phyloP scores from a whole-genome alignment of 495 filamentous ascomycete genomes.

The Aspergillus avenaceus region DNA sequence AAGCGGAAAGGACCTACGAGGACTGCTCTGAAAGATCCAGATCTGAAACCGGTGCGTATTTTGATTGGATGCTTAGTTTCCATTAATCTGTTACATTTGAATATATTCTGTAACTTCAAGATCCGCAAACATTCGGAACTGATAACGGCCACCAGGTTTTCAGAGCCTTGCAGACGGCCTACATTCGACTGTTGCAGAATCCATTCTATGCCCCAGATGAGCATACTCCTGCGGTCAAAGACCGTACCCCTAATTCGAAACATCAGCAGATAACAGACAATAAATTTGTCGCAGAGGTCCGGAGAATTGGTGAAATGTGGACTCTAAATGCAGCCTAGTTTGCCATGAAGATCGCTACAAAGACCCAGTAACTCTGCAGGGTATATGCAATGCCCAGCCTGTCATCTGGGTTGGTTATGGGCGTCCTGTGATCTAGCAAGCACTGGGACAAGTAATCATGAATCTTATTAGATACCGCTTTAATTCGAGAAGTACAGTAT shows the following conservation, averaged over 20 bases:
- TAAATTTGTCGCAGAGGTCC: constrained; percentile 77
- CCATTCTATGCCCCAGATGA: constrained; percentile 93
- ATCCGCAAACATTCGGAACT: neutral
- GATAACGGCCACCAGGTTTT: constrained; percentile 61
- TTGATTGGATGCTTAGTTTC: neutral
- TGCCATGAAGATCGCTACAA: neutral
- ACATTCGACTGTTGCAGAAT: constrained; percentile 84
- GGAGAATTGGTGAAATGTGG: constrained; percentile 72
- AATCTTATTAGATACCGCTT: too few relatives aligned
- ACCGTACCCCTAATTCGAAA: constrained; percentile 25
- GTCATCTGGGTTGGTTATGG: too few relatives aligned
- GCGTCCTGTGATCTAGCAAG: too few relatives aligned
- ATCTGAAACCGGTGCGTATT: constrained; percentile 67
- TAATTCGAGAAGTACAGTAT: too few relatives aligned
- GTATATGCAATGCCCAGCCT: neutral
- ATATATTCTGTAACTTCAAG: neutral
- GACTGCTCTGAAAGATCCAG: constrained; percentile 68
- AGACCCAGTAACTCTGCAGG: neutral
- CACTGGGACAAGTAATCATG: too few relatives aligned
- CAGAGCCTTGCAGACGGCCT: constrained; percentile 83
- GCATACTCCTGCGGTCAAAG: constrained; percentile 50
- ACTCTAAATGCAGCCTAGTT: constrained; percentile 36
- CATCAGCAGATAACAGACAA: constrained; percentile 69
- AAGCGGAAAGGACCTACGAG: constrained; percentile 31
- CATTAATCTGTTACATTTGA: neutral